Conservation (phyloP, 2,329 filamentous ascomycete species). For the Botrytis hyacinthi region DNA sequence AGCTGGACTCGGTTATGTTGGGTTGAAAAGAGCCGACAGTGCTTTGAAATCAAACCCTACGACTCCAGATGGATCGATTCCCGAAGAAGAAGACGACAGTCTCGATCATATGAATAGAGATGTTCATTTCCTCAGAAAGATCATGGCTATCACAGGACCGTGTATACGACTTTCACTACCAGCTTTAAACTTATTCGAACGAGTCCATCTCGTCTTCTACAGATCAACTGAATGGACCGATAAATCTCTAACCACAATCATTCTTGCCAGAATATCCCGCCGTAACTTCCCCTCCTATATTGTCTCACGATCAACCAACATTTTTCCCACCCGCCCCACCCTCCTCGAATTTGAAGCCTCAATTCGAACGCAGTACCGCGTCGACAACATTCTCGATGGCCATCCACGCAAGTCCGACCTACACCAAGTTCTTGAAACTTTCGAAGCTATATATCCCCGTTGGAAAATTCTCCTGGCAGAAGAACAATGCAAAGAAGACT, state of each 20-base stretch:
- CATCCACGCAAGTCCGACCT: constrained; percentile 64
- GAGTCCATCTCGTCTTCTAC: constrained; percentile 95
- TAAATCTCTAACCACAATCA: constrained; percentile 92
- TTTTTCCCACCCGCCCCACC: constrained; percentile 73
- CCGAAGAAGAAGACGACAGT: constrained; percentile 50
- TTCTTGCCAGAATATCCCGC: constrained; percentile 83
- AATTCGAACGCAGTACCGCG: constrained; percentile 73
- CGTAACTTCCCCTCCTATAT: constrained; percentile 88
- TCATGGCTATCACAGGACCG: constrained; percentile 72
- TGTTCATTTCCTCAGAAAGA: constrained; percentile 72
- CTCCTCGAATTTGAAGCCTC: constrained; percentile 89
- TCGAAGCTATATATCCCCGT: constrained; percentile 72
- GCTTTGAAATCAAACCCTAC: constrained; percentile 9
- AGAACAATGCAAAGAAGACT: constrained; percentile 75
- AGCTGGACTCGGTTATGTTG: constrained; percentile 67
- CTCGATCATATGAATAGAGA: constrained; percentile 59
- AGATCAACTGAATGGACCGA: constrained; percentile 96
- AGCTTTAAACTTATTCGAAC: constrained; percentile 79
- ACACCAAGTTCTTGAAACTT: constrained; percentile 66
- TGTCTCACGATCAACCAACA: constrained; percentile 83
- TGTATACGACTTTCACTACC: constrained; percentile 77
- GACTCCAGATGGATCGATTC: constrained; percentile 23
- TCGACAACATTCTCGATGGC: constrained; percentile 81
- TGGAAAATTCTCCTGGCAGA: constrained; percentile 73
- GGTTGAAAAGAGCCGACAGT: constrained; percentile 54